A percentile compares a stretch with the other conserved stretches of the same genome.
These are phyloP conservation scores for Cordia subcordata DNA, from an alignment of 257 asterid genomes.

Conservation along the genomic window DNA sequence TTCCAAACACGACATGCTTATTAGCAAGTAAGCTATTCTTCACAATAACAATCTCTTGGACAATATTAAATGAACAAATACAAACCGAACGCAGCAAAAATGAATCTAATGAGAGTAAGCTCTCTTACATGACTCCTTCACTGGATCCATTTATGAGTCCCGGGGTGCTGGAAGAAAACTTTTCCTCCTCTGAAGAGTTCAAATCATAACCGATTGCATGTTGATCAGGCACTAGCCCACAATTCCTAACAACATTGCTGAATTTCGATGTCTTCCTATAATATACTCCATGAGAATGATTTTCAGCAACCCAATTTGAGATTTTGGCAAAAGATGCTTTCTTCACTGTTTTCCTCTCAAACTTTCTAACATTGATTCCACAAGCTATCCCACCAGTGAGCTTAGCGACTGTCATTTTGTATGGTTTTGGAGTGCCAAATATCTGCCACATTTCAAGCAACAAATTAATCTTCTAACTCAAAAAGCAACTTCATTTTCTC, in stretches of 20 bases:
- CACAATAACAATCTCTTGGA: not conserved
- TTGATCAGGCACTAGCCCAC: slow-evolving; percentile 13
- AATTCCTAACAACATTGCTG: slow-evolving; percentile 11
- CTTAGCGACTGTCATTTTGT: slow-evolving; percentile 19
- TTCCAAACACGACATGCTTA: not conserved
- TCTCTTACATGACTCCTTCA: slow-evolving; percentile 31
- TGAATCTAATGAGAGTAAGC: not conserved
- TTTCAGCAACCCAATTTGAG: slow-evolving; percentile 8
- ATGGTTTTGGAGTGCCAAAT: not conserved
- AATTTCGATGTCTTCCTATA: slow-evolving; percentile 8
- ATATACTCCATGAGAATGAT: slow-evolving; percentile 2
- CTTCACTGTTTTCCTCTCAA: slow-evolving; percentile 6
- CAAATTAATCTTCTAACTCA: not conserved
- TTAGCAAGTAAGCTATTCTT: not conserved
- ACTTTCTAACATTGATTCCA: slow-evolving; percentile 9
- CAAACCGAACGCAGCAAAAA: not conserved
- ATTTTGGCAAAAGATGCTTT: slow-evolving; percentile 6
- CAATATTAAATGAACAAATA: not conserved
- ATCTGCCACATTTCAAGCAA: slow-evolving; percentile 9
- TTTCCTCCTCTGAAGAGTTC: slow-evolving; percentile 19
- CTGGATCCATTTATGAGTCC: slow-evolving; percentile 24
- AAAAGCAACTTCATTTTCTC: not conserved
- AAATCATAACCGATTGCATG: slow-evolving; percentile 11
- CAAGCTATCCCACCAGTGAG: slow-evolving; percentile 12
- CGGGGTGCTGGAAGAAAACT: slow-evolving; percentile 12